Percentiles rank a stretch among this genome's conserved stretches.
These are phyloP conservation scores for Sordariomycetes sp. DNA, from an alignment of 2,329 filamentous ascomycete genomes.

Conservation along the genomic window DNA sequence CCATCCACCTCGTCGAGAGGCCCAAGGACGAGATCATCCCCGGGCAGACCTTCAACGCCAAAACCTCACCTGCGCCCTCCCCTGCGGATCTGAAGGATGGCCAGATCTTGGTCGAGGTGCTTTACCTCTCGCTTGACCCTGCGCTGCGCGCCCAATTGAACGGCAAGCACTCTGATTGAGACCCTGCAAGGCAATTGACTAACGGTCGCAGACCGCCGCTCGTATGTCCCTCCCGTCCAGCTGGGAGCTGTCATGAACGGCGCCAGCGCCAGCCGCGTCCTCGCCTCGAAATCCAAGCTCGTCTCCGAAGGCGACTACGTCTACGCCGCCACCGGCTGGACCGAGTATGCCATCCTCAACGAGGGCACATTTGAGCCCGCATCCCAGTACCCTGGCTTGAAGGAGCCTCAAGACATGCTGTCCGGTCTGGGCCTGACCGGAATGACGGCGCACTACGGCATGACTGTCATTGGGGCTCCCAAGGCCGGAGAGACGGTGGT, in stretches of 20 bases:
- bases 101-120: constrained; percentile 48
- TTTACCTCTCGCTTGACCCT: constrained; percentile 64
- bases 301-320: constrained; percentile 51
- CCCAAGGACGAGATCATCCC: constrained; percentile 52
- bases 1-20: constrained; percentile 54
- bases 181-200: neutral
- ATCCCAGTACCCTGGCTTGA: constrained; percentile 28
- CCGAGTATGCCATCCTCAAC: constrained; percentile 50
- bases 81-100: constrained; percentile 50
- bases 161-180: constrained; percentile 23
- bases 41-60: constrained; percentile 53
- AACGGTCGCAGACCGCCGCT: constrained; percentile 16
- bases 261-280: constrained; percentile 46
- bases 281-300: constrained; percentile 47
- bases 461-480: constrained; percentile 58
- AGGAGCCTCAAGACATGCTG: constrained; percentile 47
- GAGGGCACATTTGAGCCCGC: constrained; percentile 38
- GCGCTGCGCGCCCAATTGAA: constrained; percentile 70
- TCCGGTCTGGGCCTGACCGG: constrained; percentile 58
- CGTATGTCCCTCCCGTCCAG: constrained; percentile 61
- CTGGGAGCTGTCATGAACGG: constrained; percentile 64
- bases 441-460: constrained; percentile 68
- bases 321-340: constrained; percentile 50
- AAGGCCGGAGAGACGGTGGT: constrained; percentile 66
- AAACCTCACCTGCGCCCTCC: constrained; percentile 40